These are phyloP conservation scores for Quambalaria eucalypti DNA, from an alignment of 1,284 basidiomycete species.

Conservation along the genomic window DNA sequence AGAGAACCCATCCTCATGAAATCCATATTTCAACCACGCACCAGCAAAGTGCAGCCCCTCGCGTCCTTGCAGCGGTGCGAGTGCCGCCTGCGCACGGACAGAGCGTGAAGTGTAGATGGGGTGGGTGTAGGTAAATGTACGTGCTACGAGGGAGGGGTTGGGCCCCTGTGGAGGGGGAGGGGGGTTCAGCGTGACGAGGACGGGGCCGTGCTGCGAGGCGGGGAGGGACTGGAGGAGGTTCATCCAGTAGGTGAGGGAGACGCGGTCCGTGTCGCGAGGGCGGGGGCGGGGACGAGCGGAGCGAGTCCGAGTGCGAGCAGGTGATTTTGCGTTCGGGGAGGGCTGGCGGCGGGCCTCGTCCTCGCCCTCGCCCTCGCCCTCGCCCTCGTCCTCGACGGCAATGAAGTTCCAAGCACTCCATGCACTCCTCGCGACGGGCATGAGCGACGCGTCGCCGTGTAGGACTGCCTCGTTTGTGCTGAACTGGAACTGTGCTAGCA, in stretches of 20 bases:
- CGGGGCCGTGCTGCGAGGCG: slow-evolving; percentile 56
- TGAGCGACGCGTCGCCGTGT: slow-evolving; percentile 53
- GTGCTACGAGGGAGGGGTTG: slow-evolving; percentile 45
- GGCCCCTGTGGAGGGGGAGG: slow-evolving; percentile 7
- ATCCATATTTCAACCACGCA: slow-evolving; percentile 66
- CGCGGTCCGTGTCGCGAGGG: slow-evolving; percentile 19
- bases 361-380: no score
- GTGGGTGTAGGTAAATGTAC: slow-evolving; percentile 61
- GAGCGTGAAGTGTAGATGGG: slow-evolving; percentile 52
- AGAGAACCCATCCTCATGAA: slow-evolving; percentile 74
- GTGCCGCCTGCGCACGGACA: slow-evolving; percentile 55
- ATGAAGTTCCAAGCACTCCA: slow-evolving; percentile 40
- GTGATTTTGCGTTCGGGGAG: neutral
- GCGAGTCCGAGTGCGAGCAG: neutral
- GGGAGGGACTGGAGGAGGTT: slow-evolving; percentile 66
- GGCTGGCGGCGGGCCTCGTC: slow-evolving; percentile 5
- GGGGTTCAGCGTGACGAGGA: slow-evolving; percentile 62
- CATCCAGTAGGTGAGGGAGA: slow-evolving; percentile 58
- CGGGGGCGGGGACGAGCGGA: no score
- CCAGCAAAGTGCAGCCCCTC: slow-evolving; percentile 61
- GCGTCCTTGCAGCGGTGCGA: slow-evolving; percentile 59
- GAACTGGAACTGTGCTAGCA: slow-evolving; percentile 50
- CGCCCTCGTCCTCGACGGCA: no score
- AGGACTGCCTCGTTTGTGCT: slow-evolving; percentile 63
- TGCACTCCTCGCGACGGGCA: slow-evolving; percentile 22